Evolutionary conservation across 495 filamentous ascomycete species (phyloP), one percentile per base, ranked within the genome.

Genomic region (Tuber magnatum): DNA sequence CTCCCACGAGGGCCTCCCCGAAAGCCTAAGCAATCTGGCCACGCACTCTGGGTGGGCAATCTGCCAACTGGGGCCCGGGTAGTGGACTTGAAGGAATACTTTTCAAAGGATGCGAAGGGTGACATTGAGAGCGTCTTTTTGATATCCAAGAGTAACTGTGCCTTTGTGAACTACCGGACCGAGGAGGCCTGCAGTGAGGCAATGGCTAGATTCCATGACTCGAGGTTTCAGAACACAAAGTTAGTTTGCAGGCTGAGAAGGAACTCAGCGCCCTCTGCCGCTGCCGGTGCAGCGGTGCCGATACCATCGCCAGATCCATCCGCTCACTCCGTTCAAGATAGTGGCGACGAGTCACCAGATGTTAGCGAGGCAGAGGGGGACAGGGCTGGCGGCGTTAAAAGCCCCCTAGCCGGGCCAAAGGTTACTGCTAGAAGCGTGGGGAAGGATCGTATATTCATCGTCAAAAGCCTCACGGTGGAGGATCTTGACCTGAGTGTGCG

Each of bases 61-160:
- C 86, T 99, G 0, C 94, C 95, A 9, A 91, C 93, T 0, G 90
- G 91, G 69, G 90, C 93, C 12, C 90, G 88, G 43, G 87, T 99
- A 43, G 88, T 91, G 75, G 91, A 89, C 75, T 85, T 99, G 28
- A 97, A 97, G 75, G 91, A 97, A 77, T 91, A 97, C 82, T 97
- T 97, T 73, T 97, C 93, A 40, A 89, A 87, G 75, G 93, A 94
- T 74, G 90, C 92, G 0, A 90, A 87, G 0, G 84, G 86, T 69
- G 92, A 94, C 35, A 88, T 99, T 48, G 92, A 97, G 83, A 97
- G 93, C 61, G 87, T 98, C 38, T 97, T 97, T 78, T 86, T 97
- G 39, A 99, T 99, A 41, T 95, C 95, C 6, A 98, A 97, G 83
- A 97, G 93, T 83, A 97, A 97, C 80, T 99, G 95, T 81, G 95